phyloP scores from a whole-genome alignment of 2,329 filamentous ascomycete genomes.

The Fusarium praegraminearum region DNA sequence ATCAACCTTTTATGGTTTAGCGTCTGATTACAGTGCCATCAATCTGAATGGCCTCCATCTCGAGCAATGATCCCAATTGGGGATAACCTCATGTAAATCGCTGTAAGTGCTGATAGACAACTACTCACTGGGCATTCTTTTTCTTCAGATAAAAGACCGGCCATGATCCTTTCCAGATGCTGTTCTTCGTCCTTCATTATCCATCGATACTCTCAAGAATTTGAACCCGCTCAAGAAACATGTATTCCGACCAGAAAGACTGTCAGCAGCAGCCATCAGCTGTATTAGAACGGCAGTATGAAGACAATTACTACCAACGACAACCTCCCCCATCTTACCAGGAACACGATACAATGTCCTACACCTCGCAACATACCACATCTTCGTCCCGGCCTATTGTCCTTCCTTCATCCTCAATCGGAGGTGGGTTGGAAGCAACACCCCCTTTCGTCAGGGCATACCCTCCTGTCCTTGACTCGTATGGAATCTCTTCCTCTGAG shows the following conservation, averaged over 20 bases:
- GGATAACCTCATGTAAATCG: conserved; percentile 7
- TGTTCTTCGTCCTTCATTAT: neutral
- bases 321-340: neutral
- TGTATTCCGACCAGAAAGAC: conserved; percentile 1
- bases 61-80: conserved; percentile 25
- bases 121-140: neutral
- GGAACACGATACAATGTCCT: neutral
- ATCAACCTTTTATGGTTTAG: conserved; percentile 16
- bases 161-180: rapidly evolving
- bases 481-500: neutral
- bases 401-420: conserved; percentile 15
- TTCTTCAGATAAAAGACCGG: neutral
- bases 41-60: conserved; percentile 1
- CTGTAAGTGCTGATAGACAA: neutral
- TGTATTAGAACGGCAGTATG: neutral
- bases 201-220: rapidly evolving
- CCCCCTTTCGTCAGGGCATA: conserved; percentile 24
- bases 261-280: neutral
- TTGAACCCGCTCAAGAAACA: neutral
- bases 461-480: conserved; percentile 8
- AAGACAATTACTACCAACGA: neutral
- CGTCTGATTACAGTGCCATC: neutral
- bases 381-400: conserved; percentile 4
- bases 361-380: neutral
- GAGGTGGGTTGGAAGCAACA: conserved; percentile 1